phyloP scores from a whole-genome alignment of 306 rosid genomes.

The Sindora glabra region DNA sequence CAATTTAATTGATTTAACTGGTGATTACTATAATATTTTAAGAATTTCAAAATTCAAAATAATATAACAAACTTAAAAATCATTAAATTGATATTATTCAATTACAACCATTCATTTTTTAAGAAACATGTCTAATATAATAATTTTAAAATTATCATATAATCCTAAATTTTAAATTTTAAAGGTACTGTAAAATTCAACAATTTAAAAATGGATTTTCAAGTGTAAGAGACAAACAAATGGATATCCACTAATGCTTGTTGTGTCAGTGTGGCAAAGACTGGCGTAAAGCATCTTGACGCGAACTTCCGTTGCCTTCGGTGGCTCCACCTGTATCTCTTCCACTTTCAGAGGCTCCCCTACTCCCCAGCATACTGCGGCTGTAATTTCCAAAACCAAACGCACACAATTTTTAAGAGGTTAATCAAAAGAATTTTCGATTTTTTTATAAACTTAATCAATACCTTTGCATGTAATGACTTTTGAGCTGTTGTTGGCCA shows the following conservation, averaged over 20 bases:
- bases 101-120: no score
- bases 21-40: no score
- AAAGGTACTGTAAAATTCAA: no score
- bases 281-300: conserved; percentile 30
- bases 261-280: conserved; percentile 20
- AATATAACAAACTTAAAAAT: no score
- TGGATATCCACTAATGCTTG: conserved; percentile 1
- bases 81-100: no score
- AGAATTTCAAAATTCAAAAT: no score
- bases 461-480: background rate
- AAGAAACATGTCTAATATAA: no score
- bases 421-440: no score
- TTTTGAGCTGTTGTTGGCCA: background rate
- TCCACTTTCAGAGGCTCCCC: conserved; percentile 16
- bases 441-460: background rate
- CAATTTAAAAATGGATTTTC: no score
- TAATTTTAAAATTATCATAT: no score
- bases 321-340: conserved; percentile 28
- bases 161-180: no score
- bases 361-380: conserved; percentile 26
- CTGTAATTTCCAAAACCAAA: background rate
- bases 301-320: conserved; percentile 15
- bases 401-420: background rate
- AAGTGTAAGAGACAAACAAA: background rate
- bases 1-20: no score